These are phyloP conservation scores for Solanum pimpinellifolium DNA, from an alignment of 257 asterid species.

Conservation along the genomic window DNA sequence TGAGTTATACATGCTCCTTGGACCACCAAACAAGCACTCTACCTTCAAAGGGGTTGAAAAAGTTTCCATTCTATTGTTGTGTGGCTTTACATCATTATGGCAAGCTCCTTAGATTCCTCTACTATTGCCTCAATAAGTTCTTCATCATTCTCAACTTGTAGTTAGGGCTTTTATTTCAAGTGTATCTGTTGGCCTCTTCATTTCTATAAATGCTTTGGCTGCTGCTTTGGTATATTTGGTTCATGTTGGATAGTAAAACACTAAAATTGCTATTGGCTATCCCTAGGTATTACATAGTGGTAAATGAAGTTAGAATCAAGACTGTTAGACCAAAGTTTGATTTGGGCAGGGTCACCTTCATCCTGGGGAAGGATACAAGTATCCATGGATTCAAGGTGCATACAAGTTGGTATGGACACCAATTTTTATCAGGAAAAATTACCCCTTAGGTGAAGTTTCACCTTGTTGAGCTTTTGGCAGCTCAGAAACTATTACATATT, in stretches of 20 bases:
- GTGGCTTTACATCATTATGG: not conserved
- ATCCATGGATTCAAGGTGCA: not conserved
- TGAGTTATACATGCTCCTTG: not conserved
- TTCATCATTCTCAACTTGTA: not conserved
- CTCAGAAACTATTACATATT: not conserved
- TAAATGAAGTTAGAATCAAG: not conserved
- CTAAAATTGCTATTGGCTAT: not conserved
- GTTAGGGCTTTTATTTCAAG: not conserved
- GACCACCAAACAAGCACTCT: not conserved
- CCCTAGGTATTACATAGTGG: not conserved
- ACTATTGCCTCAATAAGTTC: not conserved
- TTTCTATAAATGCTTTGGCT: not conserved
- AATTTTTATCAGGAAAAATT: not conserved
- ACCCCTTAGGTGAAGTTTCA: not conserved
- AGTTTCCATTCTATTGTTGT: not conserved
- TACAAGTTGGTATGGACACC: not conserved
- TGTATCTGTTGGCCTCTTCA: not conserved
- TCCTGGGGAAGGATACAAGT: not conserved
- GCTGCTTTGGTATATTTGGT: not conserved
- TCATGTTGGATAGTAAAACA: not conserved
- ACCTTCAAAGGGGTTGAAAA: not conserved
- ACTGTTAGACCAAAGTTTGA: not conserved
- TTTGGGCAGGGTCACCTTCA: not conserved
- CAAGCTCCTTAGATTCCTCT: not conserved
- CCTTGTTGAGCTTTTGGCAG: not conserved